Percentiles rank a stretch among this genome's conserved stretches.
phyloP scores from a whole-genome alignment of 352 stramenopile species.

The Globisporangium emineosum region DNA sequence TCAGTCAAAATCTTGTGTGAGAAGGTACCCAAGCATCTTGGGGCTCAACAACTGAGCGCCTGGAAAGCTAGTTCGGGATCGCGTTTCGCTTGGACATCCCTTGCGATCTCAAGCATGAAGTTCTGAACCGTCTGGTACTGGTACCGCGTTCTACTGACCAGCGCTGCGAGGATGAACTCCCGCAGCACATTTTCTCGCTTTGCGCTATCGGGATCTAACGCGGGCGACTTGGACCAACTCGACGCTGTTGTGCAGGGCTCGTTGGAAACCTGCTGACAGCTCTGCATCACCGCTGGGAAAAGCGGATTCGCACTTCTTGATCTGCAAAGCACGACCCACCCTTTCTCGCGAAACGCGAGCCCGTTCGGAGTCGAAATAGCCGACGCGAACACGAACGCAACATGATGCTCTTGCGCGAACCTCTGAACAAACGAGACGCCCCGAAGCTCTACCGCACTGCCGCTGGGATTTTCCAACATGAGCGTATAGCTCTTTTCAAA shows the following conservation, averaged over 20 bases:
- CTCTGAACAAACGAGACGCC: constrained; percentile 10
- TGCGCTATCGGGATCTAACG: not conserved
- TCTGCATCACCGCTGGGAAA: not conserved
- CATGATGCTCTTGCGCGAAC: constrained; percentile 2
- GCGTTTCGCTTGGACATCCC: not conserved
- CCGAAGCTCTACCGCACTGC: constrained; percentile 1
- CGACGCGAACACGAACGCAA: constrained; percentile 8
- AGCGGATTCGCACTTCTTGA: not conserved
- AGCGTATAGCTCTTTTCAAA: constrained; percentile 15
- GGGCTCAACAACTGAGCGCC: not conserved
- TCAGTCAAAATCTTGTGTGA: no score
- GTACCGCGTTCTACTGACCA: not conserved
- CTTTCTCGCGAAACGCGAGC: constrained; percentile 10
- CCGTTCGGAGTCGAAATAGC: not conserved
- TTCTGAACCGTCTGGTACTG: constrained; percentile 5
- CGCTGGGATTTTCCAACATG: not conserved
- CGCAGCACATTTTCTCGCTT: constrained; percentile 1
- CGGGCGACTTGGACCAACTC: not conserved
- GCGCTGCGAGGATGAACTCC: not conserved
- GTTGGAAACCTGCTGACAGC: constrained; percentile 15
- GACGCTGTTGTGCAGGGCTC: constrained; percentile 1
- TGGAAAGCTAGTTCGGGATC: not conserved
- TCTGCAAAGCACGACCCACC: constrained; percentile 4
- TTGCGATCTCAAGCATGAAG: not conserved
- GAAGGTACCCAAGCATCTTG: no score